Base-by-base conservation (phyloP, 129 eudicot species). In the Scalesia atractyloides region DNA sequence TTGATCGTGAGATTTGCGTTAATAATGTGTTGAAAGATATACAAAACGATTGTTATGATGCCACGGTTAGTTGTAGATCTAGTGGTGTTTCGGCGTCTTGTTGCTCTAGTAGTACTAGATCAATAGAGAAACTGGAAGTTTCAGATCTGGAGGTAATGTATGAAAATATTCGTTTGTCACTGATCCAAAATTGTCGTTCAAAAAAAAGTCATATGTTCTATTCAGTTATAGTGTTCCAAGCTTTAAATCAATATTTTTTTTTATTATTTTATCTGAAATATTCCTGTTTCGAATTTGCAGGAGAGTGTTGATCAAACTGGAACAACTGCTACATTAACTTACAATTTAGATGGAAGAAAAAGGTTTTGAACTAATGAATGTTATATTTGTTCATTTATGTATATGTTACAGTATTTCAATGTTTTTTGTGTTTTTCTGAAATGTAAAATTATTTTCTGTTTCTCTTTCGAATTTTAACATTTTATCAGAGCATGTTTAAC, bases 91-190 rank as follows among this genome's bases (percentile, higher is more conserved):
- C 73, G 13, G 82, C 79, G 26, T 73, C 90, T 37, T 84, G 85
- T 79, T 89, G 90, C 78, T 85, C 93, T 17, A 81, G 86, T 17
- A 81, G 86, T 34, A 85, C 78, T 15, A 74, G 81, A 41, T 75
- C 83, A 46, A 62, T 49, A 12, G 76, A 61, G 48, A 62, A 50
- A 20, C 66, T 19, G 64, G 68, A 83, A 69, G 70, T 73, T 68
- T 75, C 77, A 81, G 97, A 90, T 87, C 95, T 86, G 73, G 84
- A 88, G 86, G 97, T 89, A 76, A 26, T 47, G 39, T 72, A 22
- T 68, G 43, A 43, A 52, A 4, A 9, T 54, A 14, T 4, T 19
- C 37, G 1, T 26, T 8, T 4, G 30, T 1, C 30, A 24, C 2
- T 24, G 30, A 24, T 24, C 30, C 30, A 24, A 24, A 24, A 24